These are phyloP conservation scores for Tuber melanosporum DNA, from an alignment of 495 filamentous ascomycete species.

Conservation along the genomic window DNA sequence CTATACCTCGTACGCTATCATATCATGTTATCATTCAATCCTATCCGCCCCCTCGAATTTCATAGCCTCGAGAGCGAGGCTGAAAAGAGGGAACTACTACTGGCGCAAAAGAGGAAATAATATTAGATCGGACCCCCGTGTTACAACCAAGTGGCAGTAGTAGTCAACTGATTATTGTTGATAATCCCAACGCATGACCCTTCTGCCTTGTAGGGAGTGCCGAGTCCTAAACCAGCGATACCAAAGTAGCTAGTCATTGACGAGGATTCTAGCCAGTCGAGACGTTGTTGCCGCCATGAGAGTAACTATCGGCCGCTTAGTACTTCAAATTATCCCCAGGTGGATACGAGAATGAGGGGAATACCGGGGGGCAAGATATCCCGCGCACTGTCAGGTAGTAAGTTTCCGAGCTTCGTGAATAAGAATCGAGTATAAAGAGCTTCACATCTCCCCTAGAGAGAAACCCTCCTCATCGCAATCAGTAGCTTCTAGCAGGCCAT, in stretches of 20 bases:
- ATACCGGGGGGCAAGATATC: background rate
- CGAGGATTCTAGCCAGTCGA: background rate
- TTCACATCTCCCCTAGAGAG: background rate
- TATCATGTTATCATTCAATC: background rate
- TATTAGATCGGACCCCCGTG: background rate
- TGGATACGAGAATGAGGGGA: background rate
- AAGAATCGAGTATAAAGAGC: background rate
- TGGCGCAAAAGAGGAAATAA: background rate
- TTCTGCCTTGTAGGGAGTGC: background rate
- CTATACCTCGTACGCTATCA: background rate
- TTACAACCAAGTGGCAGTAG: background rate
- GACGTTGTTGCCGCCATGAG: background rate
- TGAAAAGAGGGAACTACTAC: background rate
- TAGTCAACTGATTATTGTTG: background rate
- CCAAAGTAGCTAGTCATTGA: background rate
- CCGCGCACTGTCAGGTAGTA: background rate
- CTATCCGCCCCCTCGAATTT: background rate
- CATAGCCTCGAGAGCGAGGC: background rate
- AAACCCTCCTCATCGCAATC: background rate
- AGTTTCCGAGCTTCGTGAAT: background rate
- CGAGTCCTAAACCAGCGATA: background rate
- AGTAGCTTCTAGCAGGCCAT: background rate
- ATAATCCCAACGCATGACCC: background rate
- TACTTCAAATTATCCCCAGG: background rate
- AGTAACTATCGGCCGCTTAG: background rate